These are phyloP conservation scores for Suhomyces sp. DNA, from an alignment of 805 yeast genomes.

Conservation along the genomic window DNA sequence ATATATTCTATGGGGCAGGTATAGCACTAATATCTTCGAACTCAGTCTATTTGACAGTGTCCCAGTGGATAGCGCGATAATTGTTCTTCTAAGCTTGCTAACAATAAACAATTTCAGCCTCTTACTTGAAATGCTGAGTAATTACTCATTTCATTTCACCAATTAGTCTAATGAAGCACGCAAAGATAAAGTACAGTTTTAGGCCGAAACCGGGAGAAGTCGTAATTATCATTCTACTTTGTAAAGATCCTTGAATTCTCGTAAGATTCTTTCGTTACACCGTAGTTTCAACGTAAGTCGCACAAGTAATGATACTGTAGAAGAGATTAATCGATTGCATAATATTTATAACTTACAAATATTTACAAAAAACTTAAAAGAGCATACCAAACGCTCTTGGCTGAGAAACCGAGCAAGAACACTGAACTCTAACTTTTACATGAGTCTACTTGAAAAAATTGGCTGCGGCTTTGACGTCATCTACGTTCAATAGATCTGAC, in stretches of 20 bases:
- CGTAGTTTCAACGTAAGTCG: not conserved
- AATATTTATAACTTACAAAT: not conserved
- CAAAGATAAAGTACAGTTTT: no score
- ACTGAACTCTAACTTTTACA: not conserved
- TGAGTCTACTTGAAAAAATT: not conserved
- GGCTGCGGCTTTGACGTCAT: constrained; percentile 48
- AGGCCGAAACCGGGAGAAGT: no score
- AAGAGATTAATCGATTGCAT: not conserved
- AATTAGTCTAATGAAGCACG: not conserved
- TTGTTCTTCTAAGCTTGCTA: no score
- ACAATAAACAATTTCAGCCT: no score
- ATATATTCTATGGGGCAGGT: no score
- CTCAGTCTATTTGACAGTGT: no score
- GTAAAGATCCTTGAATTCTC: not conserved
- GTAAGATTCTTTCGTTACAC: no score
- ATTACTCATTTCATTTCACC: no score
- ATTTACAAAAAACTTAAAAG: not conserved
- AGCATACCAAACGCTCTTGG: not conserved
- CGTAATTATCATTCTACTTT: not conserved
- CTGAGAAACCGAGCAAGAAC: not conserved
- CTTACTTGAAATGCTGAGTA: no score
- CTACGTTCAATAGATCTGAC: constrained; percentile 60
- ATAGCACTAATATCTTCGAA: not conserved
- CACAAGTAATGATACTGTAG: not conserved
- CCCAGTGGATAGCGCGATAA: no score